These are phyloP conservation scores for Kwoniella botswanensis DNA, from an alignment of 768 basidiomycete species.

Conservation along the genomic window DNA sequence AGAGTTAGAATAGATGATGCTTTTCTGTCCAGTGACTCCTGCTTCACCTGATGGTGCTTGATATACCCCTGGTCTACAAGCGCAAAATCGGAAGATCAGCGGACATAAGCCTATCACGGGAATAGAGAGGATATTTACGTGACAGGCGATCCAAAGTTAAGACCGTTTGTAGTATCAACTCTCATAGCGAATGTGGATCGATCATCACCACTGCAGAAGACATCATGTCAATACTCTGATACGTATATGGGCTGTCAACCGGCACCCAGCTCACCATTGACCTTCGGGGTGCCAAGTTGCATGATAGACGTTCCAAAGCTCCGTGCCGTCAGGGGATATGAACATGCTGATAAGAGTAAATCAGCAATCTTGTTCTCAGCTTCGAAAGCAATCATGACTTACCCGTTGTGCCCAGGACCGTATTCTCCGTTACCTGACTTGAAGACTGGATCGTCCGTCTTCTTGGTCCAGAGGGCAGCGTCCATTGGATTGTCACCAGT, in stretches of 20 bases:
- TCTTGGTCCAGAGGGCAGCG: slow-evolving; percentile 26
- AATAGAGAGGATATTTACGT: slow-evolving; percentile 5
- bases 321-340: slow-evolving; percentile 27
- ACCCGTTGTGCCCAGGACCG: slow-evolving; percentile 35
- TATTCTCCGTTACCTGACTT: slow-evolving; percentile 31
- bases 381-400: background rate
- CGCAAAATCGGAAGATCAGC: background rate
- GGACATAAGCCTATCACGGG: background rate
- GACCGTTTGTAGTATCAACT: slow-evolving; percentile 9
- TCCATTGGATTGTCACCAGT: slow-evolving; percentile 28
- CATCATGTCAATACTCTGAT: background rate
- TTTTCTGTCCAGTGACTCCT: background rate
- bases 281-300: slow-evolving; percentile 27
- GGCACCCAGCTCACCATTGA: slow-evolving; percentile 23
- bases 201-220: slow-evolving; percentile 10
- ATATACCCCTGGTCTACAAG: background rate
- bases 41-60: slow-evolving; percentile 1
- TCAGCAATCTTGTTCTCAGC: background rate
- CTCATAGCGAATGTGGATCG: slow-evolving; percentile 12
- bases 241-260: too few relatives aligned
- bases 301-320: slow-evolving; percentile 35
- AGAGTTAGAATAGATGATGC: background rate
- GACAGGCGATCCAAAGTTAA: slow-evolving; percentile 17
- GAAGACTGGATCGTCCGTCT: slow-evolving; percentile 33
- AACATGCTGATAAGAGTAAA: slow-evolving; percentile 17